These are phyloP conservation scores for Phialocephala sp. DNA, from an alignment of 2,329 filamentous ascomycete genomes.

Conservation along the genomic window DNA sequence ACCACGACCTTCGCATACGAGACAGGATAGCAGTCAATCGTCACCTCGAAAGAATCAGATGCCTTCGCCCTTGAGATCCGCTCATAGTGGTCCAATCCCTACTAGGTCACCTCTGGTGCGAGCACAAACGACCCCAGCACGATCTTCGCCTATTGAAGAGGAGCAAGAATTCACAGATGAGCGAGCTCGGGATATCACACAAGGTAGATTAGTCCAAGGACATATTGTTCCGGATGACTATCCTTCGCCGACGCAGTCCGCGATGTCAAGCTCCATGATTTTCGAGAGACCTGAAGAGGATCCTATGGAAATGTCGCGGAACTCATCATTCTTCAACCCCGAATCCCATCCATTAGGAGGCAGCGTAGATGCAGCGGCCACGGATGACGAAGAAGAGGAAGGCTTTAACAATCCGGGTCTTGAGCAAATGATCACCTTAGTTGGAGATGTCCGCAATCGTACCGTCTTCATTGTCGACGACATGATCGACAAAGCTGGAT, in stretches of 20 bases:
- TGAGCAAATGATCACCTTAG: slow-evolving; percentile 96
- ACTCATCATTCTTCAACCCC: slow-evolving; percentile 80
- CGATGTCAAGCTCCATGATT: slow-evolving; percentile 62
- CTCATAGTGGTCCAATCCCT: slow-evolving; percentile 24
- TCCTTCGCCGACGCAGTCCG: slow-evolving; percentile 77
- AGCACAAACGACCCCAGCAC: slow-evolving; percentile 31
- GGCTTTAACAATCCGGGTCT: slow-evolving; percentile 79
- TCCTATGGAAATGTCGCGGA: slow-evolving; percentile 78
- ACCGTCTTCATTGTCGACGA: slow-evolving; percentile 96
- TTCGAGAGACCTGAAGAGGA: slow-evolving; percentile 69
- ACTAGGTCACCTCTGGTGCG: slow-evolving; percentile 35
- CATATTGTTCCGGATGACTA: slow-evolving; percentile 96
- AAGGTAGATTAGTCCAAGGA: slow-evolving; percentile 87
- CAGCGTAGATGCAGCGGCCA: slow-evolving; percentile 80
- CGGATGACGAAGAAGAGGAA: slow-evolving; percentile 92
- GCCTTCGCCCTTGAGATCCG: slow-evolving; percentile 35
- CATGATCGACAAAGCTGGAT: slow-evolving; percentile 97
- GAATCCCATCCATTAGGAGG: slow-evolving; percentile 75
- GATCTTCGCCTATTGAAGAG: slow-evolving; percentile 38
- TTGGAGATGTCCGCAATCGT: slow-evolving; percentile 87
- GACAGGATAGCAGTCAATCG: slow-evolving; percentile 34
- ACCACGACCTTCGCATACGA: slow-evolving; percentile 31
- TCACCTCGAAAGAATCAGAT: slow-evolving; percentile 35
- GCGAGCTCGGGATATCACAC: slow-evolving; percentile 86
- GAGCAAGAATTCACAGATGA: slow-evolving; percentile 59